A percentile compares a stretch with the other conserved stretches of the same genome.
These are phyloP conservation scores for Boletus rufocinnamomeus DNA, from an alignment of 768 basidiomycete species.

Conservation along the genomic window DNA sequence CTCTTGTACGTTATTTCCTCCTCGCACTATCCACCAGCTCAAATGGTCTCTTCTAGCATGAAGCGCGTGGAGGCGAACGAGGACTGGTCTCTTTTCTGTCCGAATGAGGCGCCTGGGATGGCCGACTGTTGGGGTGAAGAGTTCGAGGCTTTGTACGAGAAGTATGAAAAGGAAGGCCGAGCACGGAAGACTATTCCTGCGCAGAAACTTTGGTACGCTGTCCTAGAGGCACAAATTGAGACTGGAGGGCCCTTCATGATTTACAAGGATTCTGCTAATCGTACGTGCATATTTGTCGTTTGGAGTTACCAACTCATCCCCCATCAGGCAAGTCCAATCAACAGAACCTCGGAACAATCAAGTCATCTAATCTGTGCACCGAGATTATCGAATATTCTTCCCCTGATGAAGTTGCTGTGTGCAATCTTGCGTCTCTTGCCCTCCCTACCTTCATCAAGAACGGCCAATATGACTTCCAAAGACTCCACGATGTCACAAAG, in stretches of 20 bases:
- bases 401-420: conserved; percentile 96
- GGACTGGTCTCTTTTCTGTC: conserved; percentile 97
- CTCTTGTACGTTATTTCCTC: conserved; percentile 67
- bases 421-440: conserved; percentile 96
- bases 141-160: conserved; percentile 83
- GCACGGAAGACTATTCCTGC: conserved; percentile 84
- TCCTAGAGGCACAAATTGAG: conserved; percentile 96
- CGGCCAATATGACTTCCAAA: conserved; percentile 90
- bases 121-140: conserved; percentile 88
- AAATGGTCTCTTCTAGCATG: conserved; percentile 60
- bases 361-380: conserved; percentile 98
- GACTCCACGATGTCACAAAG: conserved; percentile 91
- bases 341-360: conserved; percentile 97
- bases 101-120: conserved; percentile 90
- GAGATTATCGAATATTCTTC: conserved; percentile 99
- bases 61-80: conserved; percentile 88
- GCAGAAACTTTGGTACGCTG: conserved; percentile 98
- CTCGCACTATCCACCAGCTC: not conserved
- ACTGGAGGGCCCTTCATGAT: conserved; percentile 99
- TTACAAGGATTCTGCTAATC: conserved; percentile 95
- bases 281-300: conserved; percentile 45
- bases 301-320: not conserved
- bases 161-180: conserved; percentile 89
- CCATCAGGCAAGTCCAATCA: conserved; percentile 93
- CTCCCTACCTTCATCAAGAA: conserved; percentile 87